These are phyloP conservation scores for Boletus rex-veris DNA, from an alignment of 768 basidiomycete genomes.

Conservation along the genomic window DNA sequence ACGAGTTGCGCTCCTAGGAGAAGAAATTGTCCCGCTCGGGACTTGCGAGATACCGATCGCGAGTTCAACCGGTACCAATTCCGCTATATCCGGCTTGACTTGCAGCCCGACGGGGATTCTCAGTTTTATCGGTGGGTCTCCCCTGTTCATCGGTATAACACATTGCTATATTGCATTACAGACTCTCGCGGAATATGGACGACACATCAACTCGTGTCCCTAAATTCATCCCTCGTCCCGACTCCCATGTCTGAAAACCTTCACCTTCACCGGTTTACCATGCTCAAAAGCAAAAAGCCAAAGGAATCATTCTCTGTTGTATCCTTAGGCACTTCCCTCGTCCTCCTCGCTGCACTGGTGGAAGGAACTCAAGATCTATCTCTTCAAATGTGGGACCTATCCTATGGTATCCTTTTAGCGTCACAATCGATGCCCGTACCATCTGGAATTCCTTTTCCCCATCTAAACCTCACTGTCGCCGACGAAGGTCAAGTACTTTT, in stretches of 20 bases:
- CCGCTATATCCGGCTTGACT: conserved; percentile 13
- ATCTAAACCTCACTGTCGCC: conserved; percentile 32
- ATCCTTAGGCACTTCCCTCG: conserved; percentile 54
- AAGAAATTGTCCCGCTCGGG: conserved; percentile 14
- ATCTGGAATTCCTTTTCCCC: conserved; percentile 34
- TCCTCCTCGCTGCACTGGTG: conserved; percentile 49
- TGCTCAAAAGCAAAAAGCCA: conserved; percentile 6
- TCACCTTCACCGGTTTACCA: conserved; percentile 18
- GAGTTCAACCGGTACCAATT: neutral
- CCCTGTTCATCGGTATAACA: neutral
- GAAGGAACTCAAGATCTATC: conserved; percentile 39
- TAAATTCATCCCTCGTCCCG: conserved; percentile 23
- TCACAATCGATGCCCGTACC: conserved; percentile 51
- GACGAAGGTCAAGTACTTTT: conserved; percentile 50
- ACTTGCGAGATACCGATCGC: conserved; percentile 22
- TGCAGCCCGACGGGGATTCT: conserved; percentile 46
- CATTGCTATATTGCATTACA: conserved; percentile 20
- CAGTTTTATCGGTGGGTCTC: conserved; percentile 46
- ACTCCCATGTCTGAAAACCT: conserved; percentile 23
- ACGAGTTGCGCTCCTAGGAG: conserved; percentile 19
- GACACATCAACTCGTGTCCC: conserved; percentile 31
- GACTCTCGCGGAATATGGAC: conserved; percentile 45
- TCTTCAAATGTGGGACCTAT: conserved; percentile 66
- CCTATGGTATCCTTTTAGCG: conserved; percentile 62
- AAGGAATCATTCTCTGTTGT: conserved; percentile 36